Percentiles rank a stretch among this genome's conserved stretches.
These are phyloP conservation scores for Cokeromyces recurvatus DNA, from an alignment of 371 early-diverging fungal species.

Conservation along the genomic window DNA sequence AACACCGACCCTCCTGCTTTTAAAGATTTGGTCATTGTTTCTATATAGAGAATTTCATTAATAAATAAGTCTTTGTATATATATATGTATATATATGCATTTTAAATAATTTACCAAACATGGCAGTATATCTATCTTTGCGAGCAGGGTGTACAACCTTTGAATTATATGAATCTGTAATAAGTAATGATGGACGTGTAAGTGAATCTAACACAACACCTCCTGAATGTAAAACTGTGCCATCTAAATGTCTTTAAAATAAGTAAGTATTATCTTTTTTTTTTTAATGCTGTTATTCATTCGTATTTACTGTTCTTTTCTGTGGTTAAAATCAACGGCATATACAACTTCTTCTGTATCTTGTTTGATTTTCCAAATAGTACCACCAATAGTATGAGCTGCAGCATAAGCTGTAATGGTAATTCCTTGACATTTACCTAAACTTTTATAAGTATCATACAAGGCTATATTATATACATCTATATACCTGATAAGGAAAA, in stretches of 20 bases:
- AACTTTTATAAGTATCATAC: background rate
- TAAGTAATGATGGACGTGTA: constrained; percentile 79
- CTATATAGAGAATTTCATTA: constrained; percentile 17
- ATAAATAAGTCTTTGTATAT: too few relatives aligned
- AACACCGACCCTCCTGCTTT: constrained; percentile 76
- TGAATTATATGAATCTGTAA: constrained; percentile 87
- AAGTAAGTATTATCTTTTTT: background rate
- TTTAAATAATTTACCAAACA: constrained; percentile 59
- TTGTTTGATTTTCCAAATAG: constrained; percentile 95
- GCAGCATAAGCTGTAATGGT: constrained; percentile 90
- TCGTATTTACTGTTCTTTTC: constrained; percentile 76
- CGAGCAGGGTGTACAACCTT: constrained; percentile 65
- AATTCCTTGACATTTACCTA: constrained; percentile 82
- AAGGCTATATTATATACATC: background rate
- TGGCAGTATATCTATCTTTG: constrained; percentile 67
- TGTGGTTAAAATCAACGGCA: constrained; percentile 95
- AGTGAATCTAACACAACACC: constrained; percentile 76
- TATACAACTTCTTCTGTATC: constrained; percentile 93
- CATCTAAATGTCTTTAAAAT: constrained; percentile 71
- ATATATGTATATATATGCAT: too few relatives aligned
- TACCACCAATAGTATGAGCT: constrained; percentile 97
- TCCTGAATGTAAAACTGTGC: constrained; percentile 67
- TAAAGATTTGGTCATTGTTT: constrained; percentile 61
- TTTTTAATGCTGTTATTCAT: background rate
- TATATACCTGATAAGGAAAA: constrained; percentile 44